phyloP scores from a whole-genome alignment of 257 asterid species.

The Linaria vulgaris region DNA sequence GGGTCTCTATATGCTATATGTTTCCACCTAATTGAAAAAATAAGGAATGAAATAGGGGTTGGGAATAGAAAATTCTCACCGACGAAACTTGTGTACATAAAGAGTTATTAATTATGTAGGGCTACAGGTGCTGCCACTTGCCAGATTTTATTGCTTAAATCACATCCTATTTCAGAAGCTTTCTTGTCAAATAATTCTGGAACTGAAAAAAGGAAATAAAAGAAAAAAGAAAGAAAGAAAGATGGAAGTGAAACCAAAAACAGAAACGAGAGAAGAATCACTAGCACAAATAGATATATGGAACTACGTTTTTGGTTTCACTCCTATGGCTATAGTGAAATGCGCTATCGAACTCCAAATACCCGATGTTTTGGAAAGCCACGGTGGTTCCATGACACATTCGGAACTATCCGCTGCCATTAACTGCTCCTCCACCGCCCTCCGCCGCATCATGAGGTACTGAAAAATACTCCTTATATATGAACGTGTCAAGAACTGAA shows the following conservation, averaged over 20 bases:
- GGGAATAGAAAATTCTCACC: no score
- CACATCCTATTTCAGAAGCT: no score
- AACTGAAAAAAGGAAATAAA: background rate
- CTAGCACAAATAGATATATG: slow-evolving; percentile 51
- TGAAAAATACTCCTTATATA: no score
- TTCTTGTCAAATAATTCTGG: no score
- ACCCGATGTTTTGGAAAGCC: slow-evolving; percentile 51
- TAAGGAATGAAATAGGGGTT: no score
- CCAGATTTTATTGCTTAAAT: no score
- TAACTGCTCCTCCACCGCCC: slow-evolving; percentile 44
- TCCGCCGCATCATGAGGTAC: slow-evolving; percentile 67
- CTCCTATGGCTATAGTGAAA: slow-evolving; percentile 60
- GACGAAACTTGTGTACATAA: no score
- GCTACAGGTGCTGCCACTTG: no score
- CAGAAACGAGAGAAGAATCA: slow-evolving; percentile 26
- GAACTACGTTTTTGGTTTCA: slow-evolving; percentile 55
- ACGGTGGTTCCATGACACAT: slow-evolving; percentile 41
- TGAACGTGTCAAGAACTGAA: no score
- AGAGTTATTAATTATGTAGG: no score
- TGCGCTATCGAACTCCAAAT: slow-evolving; percentile 72
- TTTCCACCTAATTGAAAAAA: no score
- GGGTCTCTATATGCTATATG: no score
- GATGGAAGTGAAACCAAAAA: slow-evolving; percentile 13
- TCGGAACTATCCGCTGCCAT: slow-evolving; percentile 45
- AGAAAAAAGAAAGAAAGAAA: slow-evolving; percentile 13